Base-by-base conservation (phyloP, 108 stramenopile species). In the Fistulifera pelliculosa region DNA sequence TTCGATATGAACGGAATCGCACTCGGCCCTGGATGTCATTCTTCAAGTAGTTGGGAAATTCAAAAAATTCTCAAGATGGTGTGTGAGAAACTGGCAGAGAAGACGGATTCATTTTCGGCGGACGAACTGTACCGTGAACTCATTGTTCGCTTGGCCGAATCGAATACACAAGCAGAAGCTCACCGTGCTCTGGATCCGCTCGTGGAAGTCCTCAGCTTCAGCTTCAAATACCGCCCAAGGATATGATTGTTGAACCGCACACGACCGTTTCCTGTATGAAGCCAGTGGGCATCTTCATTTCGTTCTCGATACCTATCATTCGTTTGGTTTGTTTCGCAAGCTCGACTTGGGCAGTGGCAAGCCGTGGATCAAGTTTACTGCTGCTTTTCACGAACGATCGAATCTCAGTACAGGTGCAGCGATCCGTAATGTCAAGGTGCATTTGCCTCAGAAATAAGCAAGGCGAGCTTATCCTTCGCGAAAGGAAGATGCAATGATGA, bases 341-440 rank as follows among this genome's bases (percentile, higher is more conserved):
- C 22, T 56, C 0, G 82, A 87, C 53, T 66, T 79, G 40, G 60
- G 66, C 43, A 56, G 38, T 41, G 73, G 70, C 21, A 53, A 64
- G 14, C 80, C 80, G 8, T 87, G 85, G 85, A 64, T 83, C 22
- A 62, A 49, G 26, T 41, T 87, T 11, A 52, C 83, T 45, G 74
- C 62, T 0, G 63, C 65, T 38, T 69, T 83, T 0, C 74, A 74
- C 19, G 85, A 87, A 44, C 74, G 85, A 12, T 61, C 75, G 14
- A 87, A 87, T 48, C 66, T 87, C 52, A 72, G 74, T 1, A 71
- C 50, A 26, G 74, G 73, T 41, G 51, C 60, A 51, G 58, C 44
- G 40, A 74, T 81, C 7, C 61, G 85, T 18, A 55, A 67, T 23
- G 43, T 79, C 54, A 65, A 66, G 17, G 64, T 81, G n/a, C 60